Evolutionary conservation across 257 asterid species (phyloP).

Genomic region (Salvia rosmarinus): DNA sequence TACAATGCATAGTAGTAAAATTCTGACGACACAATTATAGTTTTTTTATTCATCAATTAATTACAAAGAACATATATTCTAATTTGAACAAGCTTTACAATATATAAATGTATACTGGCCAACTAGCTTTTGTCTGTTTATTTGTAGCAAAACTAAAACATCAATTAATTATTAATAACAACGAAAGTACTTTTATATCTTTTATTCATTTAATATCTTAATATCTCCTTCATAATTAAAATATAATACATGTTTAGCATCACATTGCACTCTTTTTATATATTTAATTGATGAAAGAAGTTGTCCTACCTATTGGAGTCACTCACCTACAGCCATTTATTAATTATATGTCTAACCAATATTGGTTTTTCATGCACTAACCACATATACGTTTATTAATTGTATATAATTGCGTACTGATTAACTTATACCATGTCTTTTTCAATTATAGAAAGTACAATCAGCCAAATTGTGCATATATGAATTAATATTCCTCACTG

Average conservation of each 20-base stretch:
- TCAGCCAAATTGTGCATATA: background rate
- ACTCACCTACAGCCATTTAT: constrained; percentile 2
- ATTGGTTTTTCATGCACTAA: background rate
- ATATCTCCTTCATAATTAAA: background rate
- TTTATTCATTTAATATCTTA: background rate
- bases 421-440: background rate
- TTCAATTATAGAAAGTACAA: background rate
- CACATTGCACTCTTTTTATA: background rate
- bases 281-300: background rate
- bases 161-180: background rate
- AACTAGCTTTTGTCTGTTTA: background rate
- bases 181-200: background rate
- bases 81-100: background rate
- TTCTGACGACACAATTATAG: background rate
- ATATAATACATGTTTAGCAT: background rate
- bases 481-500: too few relatives aligned
- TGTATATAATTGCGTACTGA: background rate
- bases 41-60: background rate
- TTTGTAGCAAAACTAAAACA: background rate
- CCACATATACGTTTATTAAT: background rate
- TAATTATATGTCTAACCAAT: background rate
- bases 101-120: background rate
- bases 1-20: background rate
- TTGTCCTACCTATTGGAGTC: constrained; percentile 15
- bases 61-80: background rate